Conservation (phyloP, 108 stramenopile species). For the Stephanodiscus triporus region DNA sequence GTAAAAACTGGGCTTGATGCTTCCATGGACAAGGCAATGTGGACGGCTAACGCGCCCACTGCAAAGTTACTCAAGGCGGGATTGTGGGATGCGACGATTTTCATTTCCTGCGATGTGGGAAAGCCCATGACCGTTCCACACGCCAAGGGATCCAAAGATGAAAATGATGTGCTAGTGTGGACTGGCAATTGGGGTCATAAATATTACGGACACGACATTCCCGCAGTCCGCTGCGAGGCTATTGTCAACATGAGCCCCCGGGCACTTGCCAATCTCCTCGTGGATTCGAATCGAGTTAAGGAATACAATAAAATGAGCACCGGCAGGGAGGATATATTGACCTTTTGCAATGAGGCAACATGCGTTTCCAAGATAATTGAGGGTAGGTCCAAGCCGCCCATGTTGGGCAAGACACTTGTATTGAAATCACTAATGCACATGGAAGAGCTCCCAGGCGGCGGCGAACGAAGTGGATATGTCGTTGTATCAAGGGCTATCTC, state of each 20-base stretch:
- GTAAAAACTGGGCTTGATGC: slow-evolving; percentile 54
- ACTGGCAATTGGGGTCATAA: slow-evolving; percentile 61
- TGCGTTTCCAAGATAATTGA: slow-evolving; percentile 67
- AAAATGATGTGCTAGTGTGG: slow-evolving; percentile 66
- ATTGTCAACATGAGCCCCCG: slow-evolving; percentile 67
- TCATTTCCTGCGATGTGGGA: slow-evolving; percentile 19
- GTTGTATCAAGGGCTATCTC: slow-evolving; percentile 72
- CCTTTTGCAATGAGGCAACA: slow-evolving; percentile 55
- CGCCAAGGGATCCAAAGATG: slow-evolving; percentile 38
- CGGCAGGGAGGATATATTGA: slow-evolving; percentile 67
- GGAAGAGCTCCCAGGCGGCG: slow-evolving; percentile 48
- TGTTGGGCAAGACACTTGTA: slow-evolving; percentile 67
- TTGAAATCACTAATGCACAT: slow-evolving; percentile 73
- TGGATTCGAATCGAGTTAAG: slow-evolving; percentile 77
- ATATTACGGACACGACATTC: slow-evolving; percentile 74
- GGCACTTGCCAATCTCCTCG: slow-evolving; percentile 58
- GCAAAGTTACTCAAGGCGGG: slow-evolving; percentile 43
- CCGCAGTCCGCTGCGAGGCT: slow-evolving; percentile 73
- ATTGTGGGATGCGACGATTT: slow-evolving; percentile 31
- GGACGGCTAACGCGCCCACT: slow-evolving; percentile 58
- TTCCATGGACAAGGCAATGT: slow-evolving; percentile 56
- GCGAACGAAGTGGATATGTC: slow-evolving; percentile 62
- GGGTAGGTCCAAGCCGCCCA: slow-evolving; percentile 65
- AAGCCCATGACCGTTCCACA: slow-evolving; percentile 21
- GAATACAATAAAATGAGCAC: slow-evolving; percentile 90